Evolutionary conservation across 768 basidiomycete species (phyloP), one percentile per base, ranked within the genome.

Genomic region (Exidia glandulosa): DNA sequence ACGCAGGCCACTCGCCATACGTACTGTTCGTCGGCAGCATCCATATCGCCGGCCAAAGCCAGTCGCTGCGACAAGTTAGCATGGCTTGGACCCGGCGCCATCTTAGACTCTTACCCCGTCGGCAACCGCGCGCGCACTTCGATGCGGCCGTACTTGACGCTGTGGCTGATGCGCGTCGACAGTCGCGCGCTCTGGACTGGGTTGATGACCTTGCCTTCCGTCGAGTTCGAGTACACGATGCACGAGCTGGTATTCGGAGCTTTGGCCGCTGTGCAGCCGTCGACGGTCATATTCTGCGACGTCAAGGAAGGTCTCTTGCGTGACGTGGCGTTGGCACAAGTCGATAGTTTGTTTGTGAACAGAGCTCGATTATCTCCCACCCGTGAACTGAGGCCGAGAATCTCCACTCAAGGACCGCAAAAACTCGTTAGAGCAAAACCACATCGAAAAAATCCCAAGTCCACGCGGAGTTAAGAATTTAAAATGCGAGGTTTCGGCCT

Each of bases 31-130:
- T 79, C 2, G 87, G 87, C 55, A 90, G 77, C 86, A 90, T 87
- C 86, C 86, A 88, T 55, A 88, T 79, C 0, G 86, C 87, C 48
- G 88, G 88, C 88, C 88, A 90, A 56, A 23, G 31, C 48, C 57
- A 3, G 67, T 54, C 50, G 50, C 30, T 54, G 4, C 27, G 50
- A n/a, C 41, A 14, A 54, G 50, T 54, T 25, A 27, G 50, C 10
- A 29, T 27, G 63, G n/a, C 68, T 30, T 73, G 65, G 60, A 70
- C 68, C 9, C 9, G 27, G 30, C 37, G 57, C 34, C 34, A 45
- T 12, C 41, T 45, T 45, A 19, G 19, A 12, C 32, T 29, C 61
- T 27, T 36, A 64, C 61, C 41, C 41, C 41, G 41, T 45, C 41
- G 75, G 75, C 66, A 73, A 70, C 55, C 64, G 67, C 0, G 74